phyloP scores from a whole-genome alignment of 2,329 filamentous ascomycete species.

The Colletotrichum plurivorum region DNA sequence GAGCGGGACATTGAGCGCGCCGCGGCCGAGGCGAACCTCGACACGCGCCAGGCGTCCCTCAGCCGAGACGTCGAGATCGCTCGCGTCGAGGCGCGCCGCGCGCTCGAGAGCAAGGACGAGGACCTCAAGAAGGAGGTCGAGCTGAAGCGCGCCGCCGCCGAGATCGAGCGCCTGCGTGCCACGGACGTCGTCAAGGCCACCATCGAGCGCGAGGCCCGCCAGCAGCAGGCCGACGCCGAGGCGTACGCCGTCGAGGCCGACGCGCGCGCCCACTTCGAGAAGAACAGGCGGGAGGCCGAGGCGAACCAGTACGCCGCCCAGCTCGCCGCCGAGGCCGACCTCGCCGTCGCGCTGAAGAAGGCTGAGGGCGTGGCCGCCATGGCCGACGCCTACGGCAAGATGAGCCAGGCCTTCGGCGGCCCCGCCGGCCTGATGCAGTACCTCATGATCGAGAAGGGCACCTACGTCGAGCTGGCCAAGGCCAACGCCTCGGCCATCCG shows the following conservation, averaged over 20 bases:
- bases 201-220: conserved; percentile 76
- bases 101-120: conserved; percentile 82
- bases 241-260: conserved; percentile 64
- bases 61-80: conserved; percentile 82
- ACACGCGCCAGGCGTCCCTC: conserved; percentile 80
- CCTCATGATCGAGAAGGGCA: conserved; percentile 89
- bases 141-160: conserved; percentile 81
- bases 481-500: conserved; percentile 83
- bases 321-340: conserved; percentile 71
- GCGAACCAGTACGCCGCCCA: conserved; percentile 53
- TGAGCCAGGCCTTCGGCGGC: conserved; percentile 81
- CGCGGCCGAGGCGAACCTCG: conserved; percentile 81
- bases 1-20: conserved; percentile 87
- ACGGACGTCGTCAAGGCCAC: conserved; percentile 83
- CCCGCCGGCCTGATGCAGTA: conserved; percentile 85
- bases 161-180: conserved; percentile 84
- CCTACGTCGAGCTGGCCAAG: conserved; percentile 82
- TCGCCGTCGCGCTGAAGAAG: conserved; percentile 76
- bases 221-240: conserved; percentile 76
- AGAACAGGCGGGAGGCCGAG: conserved; percentile 60
- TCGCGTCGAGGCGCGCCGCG: conserved; percentile 79
- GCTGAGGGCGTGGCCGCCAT: conserved; percentile 83
- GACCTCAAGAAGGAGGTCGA: conserved; percentile 86
- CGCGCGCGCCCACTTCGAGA: conserved; percentile 56
- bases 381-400: conserved; percentile 83